Conservation (phyloP, 2,329 filamentous ascomycete species). For the Penicillium frequentans region DNA sequence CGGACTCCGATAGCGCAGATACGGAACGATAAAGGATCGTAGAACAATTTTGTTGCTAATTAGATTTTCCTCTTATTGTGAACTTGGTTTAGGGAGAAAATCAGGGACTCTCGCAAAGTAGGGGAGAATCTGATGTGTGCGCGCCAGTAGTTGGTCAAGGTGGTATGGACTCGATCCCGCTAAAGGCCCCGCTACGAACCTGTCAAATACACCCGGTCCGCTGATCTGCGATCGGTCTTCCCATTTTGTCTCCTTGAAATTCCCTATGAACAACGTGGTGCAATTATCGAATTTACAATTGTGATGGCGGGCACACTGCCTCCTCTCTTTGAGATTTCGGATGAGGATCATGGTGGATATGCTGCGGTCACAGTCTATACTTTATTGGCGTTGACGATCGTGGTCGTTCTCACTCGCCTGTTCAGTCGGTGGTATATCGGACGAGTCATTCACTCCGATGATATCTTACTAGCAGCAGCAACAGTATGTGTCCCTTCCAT, state of each 20-base stretch:
- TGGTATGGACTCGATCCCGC: background rate
- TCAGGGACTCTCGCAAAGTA: background rate
- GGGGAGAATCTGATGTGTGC: background rate
- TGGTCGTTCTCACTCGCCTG: slow-evolving; percentile 18
- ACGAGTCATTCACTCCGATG: slow-evolving; percentile 20
- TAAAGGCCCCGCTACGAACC: background rate
- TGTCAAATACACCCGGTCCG: slow-evolving; percentile 2
- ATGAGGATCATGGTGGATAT: slow-evolving; percentile 24
- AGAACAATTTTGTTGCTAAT: background rate
- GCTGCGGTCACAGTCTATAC: slow-evolving; percentile 22
- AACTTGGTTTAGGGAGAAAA: background rate
- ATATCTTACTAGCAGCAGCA: slow-evolving; percentile 17
- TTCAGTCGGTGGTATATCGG: slow-evolving; percentile 22
- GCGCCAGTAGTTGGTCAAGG: background rate
- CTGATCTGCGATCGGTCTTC: slow-evolving; percentile 9
- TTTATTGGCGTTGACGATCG: slow-evolving; percentile 14
- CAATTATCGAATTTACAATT: background rate
- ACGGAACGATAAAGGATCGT: background rate
- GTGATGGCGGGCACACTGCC: slow-evolving; percentile 21
- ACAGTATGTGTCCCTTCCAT: slow-evolving; percentile 7
- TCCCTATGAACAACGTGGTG: background rate
- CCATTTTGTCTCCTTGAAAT: background rate
- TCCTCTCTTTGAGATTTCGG: slow-evolving; percentile 21
- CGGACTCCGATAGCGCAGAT: background rate
- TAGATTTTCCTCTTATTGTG: background rate